These are phyloP conservation scores for Gonapodya sp. DNA, from an alignment of 192 early-diverging fungal genomes.

Conservation along the genomic window DNA sequence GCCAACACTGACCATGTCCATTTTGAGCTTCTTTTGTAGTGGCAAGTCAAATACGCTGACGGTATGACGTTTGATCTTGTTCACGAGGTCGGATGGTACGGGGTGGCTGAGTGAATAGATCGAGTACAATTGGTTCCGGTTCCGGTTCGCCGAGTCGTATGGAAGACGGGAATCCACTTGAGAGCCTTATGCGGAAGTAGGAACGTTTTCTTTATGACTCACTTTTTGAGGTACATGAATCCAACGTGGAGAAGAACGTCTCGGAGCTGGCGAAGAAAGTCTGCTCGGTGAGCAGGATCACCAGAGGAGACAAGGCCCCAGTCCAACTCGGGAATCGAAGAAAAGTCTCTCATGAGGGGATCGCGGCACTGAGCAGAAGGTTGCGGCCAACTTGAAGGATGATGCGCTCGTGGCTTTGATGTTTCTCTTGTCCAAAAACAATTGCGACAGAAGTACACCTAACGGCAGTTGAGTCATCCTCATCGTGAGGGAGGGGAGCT, in stretches of 20 bases:
- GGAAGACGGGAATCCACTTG: too few species aligned
- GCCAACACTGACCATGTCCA: slow-evolving; percentile 3
- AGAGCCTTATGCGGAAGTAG: too few species aligned
- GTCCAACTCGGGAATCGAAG: background rate
- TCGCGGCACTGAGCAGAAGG: too few species aligned
- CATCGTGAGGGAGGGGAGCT: too few species aligned
- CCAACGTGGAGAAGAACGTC: background rate
- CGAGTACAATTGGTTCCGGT: too few species aligned
- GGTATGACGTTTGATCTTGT: background rate
- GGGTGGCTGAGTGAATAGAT: background rate
- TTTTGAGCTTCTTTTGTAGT: background rate
- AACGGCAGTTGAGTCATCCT: too few species aligned
- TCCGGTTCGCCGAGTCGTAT: background rate
- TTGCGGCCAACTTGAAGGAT: too few species aligned
- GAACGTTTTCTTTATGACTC: background rate
- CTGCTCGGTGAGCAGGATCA: background rate
- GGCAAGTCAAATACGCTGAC: background rate
- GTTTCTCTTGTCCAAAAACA: too few species aligned
- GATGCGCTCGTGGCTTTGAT: too few species aligned
- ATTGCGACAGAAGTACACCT: too few species aligned
- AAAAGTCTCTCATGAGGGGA: too few species aligned
- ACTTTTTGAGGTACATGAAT: background rate
- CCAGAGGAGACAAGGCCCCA: background rate
- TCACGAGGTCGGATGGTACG: background rate
- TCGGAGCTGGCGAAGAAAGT: background rate